Percentiles rank a stretch among this genome's conserved stretches.
Conservation (phyloP, 208 protist genomes). For the Naegleria fowleri region DNA sequence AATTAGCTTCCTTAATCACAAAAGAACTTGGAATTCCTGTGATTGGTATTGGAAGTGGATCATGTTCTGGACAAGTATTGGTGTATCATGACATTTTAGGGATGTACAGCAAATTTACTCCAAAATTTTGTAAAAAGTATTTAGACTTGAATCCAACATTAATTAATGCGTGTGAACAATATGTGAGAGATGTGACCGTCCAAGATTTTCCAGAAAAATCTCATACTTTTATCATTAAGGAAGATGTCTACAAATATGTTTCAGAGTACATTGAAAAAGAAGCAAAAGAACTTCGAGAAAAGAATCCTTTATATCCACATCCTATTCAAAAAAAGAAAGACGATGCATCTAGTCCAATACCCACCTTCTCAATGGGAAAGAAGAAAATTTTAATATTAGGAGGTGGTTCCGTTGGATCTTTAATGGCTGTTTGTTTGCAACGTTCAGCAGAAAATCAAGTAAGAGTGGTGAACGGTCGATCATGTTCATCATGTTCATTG, state of each 20-base stretch:
- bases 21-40: slow-evolving; percentile 56
- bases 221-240: slow-evolving; percentile 48
- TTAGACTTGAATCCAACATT: slow-evolving; percentile 41
- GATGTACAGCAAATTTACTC: slow-evolving; percentile 51
- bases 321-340: slow-evolving; percentile 43
- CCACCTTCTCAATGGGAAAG: slow-evolving; percentile 16
- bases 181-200: slow-evolving; percentile 41
- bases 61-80: slow-evolving; percentile 61
- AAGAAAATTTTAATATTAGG: slow-evolving; percentile 1
- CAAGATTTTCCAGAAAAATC: slow-evolving; percentile 41
- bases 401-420: not conserved
- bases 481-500: too few species aligned
- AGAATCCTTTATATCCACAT: not conserved
- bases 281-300: not conserved
- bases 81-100: slow-evolving; percentile 64
- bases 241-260: slow-evolving; percentile 41
- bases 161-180: slow-evolving; percentile 37
- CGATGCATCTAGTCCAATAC: slow-evolving; percentile 26
- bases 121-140: slow-evolving; percentile 58
- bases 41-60: slow-evolving; percentile 69
- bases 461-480: not conserved
- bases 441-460: not conserved
- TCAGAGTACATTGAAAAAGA: not conserved
- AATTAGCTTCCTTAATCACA: slow-evolving; percentile 52
- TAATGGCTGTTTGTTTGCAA: not conserved